Evolutionary conservation across 1,139 yeast species (phyloP).

Genomic region (Tardiomyces depauwii): DNA sequence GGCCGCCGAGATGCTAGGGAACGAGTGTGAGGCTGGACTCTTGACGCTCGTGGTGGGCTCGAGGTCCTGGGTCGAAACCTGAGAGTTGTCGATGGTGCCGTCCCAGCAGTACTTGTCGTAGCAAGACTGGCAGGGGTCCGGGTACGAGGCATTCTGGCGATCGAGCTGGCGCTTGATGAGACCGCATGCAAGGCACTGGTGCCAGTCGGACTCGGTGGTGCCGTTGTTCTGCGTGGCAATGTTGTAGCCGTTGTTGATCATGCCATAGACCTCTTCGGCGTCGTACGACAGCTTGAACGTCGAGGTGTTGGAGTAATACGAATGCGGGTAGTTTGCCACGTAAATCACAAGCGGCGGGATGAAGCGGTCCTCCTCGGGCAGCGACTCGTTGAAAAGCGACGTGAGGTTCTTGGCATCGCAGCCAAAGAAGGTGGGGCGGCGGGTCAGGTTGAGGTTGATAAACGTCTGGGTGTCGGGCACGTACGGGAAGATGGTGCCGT

Average conservation of each 20-base stretch:
- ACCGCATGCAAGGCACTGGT: constrained; percentile 82
- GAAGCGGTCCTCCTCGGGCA: constrained; percentile 14
- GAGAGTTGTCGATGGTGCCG: constrained; percentile 25
- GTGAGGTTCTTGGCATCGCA: constrained; percentile 65
- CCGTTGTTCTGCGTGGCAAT: constrained; percentile 59
- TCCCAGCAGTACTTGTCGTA: constrained; percentile 77
- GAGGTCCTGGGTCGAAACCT: background rate
- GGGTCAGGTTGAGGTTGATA: constrained; percentile 39
- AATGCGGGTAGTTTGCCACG: constrained; percentile 64
- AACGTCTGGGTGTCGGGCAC: constrained; percentile 60
- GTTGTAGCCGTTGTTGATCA: constrained; percentile 77
- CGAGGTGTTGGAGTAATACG: constrained; percentile 59
- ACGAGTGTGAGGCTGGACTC: background rate
- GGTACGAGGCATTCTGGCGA: constrained; percentile 48
- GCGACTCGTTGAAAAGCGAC: constrained; percentile 26
- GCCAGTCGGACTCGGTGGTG: constrained; percentile 65
- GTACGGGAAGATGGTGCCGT: constrained; percentile 59
- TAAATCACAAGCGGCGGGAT: constrained; percentile 70
- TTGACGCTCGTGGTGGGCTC: background rate
- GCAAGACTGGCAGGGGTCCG: constrained; percentile 65
- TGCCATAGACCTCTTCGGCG: constrained; percentile 44
- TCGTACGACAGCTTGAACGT: constrained; percentile 62
- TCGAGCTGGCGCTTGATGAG: constrained; percentile 71
- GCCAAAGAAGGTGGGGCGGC: constrained; percentile 57
- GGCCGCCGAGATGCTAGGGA: background rate